Conservation (phyloP, 257 asterid genomes). For the Salvia rosmarinus region DNA sequence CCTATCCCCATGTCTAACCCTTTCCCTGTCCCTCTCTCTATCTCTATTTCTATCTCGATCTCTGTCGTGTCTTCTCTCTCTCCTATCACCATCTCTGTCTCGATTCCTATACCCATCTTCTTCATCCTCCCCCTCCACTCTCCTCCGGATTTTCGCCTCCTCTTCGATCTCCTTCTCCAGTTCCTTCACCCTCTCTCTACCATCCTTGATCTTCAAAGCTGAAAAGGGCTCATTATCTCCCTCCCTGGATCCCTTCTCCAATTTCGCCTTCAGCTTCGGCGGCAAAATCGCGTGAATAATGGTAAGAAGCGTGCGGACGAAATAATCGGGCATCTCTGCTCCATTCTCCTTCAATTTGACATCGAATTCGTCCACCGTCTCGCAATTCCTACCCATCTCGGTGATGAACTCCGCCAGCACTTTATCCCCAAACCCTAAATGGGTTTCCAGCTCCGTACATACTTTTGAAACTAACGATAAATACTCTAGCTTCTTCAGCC, state of each 20-base stretch:
- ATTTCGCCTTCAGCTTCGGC: constrained; percentile 45
- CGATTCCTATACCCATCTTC: constrained; percentile 37
- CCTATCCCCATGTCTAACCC: constrained; percentile 34
- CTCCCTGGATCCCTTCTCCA: constrained; percentile 48
- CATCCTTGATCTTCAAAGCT: constrained; percentile 69
- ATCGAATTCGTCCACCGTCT: background rate
- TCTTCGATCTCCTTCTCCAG: constrained; percentile 79
- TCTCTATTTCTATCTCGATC: constrained; percentile 37
- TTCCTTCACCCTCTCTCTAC: constrained; percentile 68
- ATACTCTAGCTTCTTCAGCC: constrained; percentile 59
- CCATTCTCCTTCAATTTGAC: constrained; percentile 32
- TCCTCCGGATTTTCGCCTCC: constrained; percentile 55
- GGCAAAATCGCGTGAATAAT: constrained; percentile 87
- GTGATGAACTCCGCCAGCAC: constrained; percentile 14
- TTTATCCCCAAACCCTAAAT: constrained; percentile 60
- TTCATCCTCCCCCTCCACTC: constrained; percentile 53
- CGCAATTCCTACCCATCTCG: constrained; percentile 51
- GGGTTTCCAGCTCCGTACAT: constrained; percentile 62
- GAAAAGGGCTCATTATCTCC: constrained; percentile 47
- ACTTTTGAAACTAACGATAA: constrained; percentile 69
- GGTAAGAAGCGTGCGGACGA: constrained; percentile 76
- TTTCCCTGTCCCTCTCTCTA: constrained; percentile 38
- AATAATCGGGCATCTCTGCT: constrained; percentile 92
- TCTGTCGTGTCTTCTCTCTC: constrained; percentile 43
- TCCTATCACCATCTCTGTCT: constrained; percentile 42